Evolutionary conservation across 441 rosid species (phyloP), one percentile per base, ranked within the genome.

Genomic region (Gossypium lobatum): DNA sequence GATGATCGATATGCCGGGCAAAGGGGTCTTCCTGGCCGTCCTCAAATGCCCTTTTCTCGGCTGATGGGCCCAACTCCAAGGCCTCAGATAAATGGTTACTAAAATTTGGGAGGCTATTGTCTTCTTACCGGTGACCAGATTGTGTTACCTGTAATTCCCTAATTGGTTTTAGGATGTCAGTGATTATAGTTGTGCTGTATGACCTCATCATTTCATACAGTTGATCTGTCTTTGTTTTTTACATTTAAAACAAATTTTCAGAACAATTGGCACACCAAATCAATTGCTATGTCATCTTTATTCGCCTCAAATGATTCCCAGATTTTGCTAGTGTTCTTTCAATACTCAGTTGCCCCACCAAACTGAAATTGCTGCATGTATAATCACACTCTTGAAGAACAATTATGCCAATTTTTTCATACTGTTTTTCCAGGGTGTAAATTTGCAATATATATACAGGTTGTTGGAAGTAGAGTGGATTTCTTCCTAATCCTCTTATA

Each of bases 71-170:
- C 92, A 14, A 77, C 84, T 6, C 17, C 80, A 16, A 80, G 88
- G 81, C 75, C 84, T 46, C 92, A 87, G 76, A 86, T 88, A 55
- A 90, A 90, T 73, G 95, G 97, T 66, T 92, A 86, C 86, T 90
- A 75, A 88, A 70, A 70, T 53, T 67, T 53, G 21, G 53, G 64
- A 58, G 75, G 21, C 68, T 55, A 31, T 60, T 63, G 68, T 2
- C 28, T 42, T 25, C 34, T 2, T 42, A 55, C 48, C 23, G 48
- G 60, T 42, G 48, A 72, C 71, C 46, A 0, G 72, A 70, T 45
- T 13, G 6, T 10, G 11, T 64, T 13, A 16, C 7, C 28, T 1
- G 52, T 10, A 21, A 21, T 26, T 57, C n/a, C 31, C 28, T 42
- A 58, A 28, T 23, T 62, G 39, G 67, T 9, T 53, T 18, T 62